Conservation (phyloP, 1,139 yeast species). For the Sugiyamaella pinicola region DNA sequence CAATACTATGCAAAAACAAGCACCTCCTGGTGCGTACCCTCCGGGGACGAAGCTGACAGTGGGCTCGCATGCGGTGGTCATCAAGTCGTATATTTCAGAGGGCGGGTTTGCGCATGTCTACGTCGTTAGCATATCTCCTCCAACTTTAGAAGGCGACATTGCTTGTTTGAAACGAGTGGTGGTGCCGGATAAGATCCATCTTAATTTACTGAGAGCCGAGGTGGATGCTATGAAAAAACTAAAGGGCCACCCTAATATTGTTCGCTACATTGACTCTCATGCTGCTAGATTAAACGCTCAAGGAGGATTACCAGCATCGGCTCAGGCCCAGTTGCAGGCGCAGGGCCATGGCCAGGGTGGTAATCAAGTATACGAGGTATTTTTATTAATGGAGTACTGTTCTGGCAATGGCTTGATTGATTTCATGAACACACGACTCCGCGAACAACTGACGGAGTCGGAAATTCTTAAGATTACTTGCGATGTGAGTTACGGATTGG, state of each 20-base stretch:
- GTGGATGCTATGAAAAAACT: constrained; percentile 83
- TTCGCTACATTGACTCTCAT: constrained; percentile 89
- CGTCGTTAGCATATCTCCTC: constrained; percentile 59
- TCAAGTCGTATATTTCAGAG: constrained; percentile 63
- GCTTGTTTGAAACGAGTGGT: constrained; percentile 74
- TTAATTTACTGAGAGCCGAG: constrained; percentile 69
- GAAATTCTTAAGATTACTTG: constrained; percentile 83
- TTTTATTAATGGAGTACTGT: constrained; percentile 90
- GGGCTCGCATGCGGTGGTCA: constrained; percentile 62
- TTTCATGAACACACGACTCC: constrained; percentile 88
- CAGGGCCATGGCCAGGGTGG: constrained; percentile 15
- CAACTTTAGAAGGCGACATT: constrained; percentile 35
- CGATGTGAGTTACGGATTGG: constrained; percentile 80
- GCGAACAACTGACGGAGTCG: constrained; percentile 74
- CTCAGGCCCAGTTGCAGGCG: constrained; percentile 10
- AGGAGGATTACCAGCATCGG: constrained; percentile 27
- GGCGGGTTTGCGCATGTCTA: constrained; percentile 85
- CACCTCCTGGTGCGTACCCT: constrained; percentile 54
- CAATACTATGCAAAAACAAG: constrained; percentile 15
- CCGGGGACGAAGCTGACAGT: constrained; percentile 70
- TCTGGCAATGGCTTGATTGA: constrained; percentile 81
- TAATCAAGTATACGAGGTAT: constrained; percentile 67
- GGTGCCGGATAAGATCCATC: constrained; percentile 71
- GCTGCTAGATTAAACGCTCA: constrained; percentile 63
- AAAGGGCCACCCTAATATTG: constrained; percentile 75